phyloP scores from a whole-genome alignment of 1,284 basidiomycete species.

The Naganishia sp. region DNA sequence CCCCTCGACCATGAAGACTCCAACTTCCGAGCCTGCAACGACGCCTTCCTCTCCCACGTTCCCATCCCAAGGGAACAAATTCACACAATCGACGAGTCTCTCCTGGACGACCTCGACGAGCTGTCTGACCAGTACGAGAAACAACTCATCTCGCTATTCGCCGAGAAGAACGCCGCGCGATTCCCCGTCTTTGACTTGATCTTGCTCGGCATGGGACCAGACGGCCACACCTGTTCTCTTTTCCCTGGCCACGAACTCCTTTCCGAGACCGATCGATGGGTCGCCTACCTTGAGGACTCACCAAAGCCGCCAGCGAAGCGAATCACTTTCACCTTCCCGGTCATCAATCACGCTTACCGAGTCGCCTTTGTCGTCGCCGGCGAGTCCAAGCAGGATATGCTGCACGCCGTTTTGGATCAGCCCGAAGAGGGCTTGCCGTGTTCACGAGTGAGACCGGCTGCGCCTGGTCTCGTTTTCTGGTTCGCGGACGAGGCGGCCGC shows the following conservation, averaged over 20 bases:
- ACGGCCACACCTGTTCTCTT: conserved; percentile 94
- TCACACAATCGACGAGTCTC: conserved; percentile 77
- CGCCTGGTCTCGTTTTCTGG: conserved; percentile 87
- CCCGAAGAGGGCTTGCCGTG: conserved; percentile 82
- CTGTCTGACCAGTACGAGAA: conserved; percentile 91
- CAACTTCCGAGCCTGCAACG: conserved; percentile 79
- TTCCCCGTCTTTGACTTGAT: conserved; percentile 95
- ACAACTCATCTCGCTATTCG: conserved; percentile 86
- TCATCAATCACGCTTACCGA: conserved; percentile 86
- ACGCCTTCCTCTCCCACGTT: conserved; percentile 81
- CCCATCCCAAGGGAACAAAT: conserved; percentile 73
- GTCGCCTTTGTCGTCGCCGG: conserved; percentile 89
- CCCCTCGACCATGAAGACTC: conserved; percentile 90
- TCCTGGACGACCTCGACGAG: conserved; percentile 74
- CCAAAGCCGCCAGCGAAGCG: conserved; percentile 90
- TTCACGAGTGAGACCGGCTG: conserved; percentile 74
- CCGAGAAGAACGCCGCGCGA: conserved; percentile 81
- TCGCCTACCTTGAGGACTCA: conserved; percentile 87
- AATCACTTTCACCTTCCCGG: conserved; percentile 85
- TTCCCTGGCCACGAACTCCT: conserved; percentile 92
- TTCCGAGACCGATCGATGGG: conserved; percentile 85
- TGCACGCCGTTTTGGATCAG: conserved; percentile 76
- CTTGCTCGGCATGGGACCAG: conserved; percentile 88
- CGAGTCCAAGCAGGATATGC: conserved; percentile 76
- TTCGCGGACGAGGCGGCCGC: conserved; percentile 82